Conservation (phyloP, 2,329 filamentous ascomycete species). For the Fusarium clavum region DNA sequence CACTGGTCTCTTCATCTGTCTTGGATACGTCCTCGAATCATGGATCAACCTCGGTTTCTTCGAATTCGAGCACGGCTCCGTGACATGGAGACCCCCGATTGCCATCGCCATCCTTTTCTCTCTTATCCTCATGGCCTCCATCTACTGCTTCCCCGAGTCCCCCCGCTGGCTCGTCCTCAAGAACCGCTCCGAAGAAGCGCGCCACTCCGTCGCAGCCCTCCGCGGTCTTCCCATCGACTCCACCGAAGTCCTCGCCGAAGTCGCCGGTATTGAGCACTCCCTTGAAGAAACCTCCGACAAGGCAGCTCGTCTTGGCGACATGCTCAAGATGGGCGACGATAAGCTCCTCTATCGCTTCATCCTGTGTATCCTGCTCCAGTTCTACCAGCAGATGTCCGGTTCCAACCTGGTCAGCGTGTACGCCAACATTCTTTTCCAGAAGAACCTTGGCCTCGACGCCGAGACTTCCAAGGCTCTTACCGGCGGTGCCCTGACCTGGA, state of each 20-base stretch:
- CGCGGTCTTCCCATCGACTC: slow-evolving; percentile 54
- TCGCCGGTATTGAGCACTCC: slow-evolving; percentile 61
- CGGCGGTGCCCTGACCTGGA: slow-evolving; percentile 48
- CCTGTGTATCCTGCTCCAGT: slow-evolving; percentile 49
- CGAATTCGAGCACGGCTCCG: slow-evolving; percentile 34
- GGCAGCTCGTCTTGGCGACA: slow-evolving; percentile 55
- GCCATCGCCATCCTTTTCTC: slow-evolving; percentile 51
- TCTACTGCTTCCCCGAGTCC: slow-evolving; percentile 53
- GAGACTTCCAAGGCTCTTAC: slow-evolving; percentile 43
- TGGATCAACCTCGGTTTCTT: slow-evolving; percentile 62
- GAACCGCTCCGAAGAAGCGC: slow-evolving; percentile 49
- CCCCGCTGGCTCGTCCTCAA: slow-evolving; percentile 54
- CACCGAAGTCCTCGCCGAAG: slow-evolving; percentile 55
- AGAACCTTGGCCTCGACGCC: slow-evolving; percentile 41
- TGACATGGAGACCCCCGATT: slow-evolving; percentile 55
- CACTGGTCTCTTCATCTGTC: slow-evolving; percentile 63
- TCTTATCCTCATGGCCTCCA: slow-evolving; percentile 48
- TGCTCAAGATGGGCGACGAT: slow-evolving; percentile 62
- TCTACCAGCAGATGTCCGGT: slow-evolving; percentile 48
- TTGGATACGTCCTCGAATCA: slow-evolving; percentile 54
- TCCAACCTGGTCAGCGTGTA: slow-evolving; percentile 48
- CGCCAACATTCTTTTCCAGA: slow-evolving; percentile 47
- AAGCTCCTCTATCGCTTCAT: slow-evolving; percentile 60
- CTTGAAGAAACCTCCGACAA: slow-evolving; percentile 56
- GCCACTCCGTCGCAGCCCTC: slow-evolving; percentile 52